phyloP scores from a whole-genome alignment of 176 grass and related monocot species.

The Elymus sibiricus region DNA sequence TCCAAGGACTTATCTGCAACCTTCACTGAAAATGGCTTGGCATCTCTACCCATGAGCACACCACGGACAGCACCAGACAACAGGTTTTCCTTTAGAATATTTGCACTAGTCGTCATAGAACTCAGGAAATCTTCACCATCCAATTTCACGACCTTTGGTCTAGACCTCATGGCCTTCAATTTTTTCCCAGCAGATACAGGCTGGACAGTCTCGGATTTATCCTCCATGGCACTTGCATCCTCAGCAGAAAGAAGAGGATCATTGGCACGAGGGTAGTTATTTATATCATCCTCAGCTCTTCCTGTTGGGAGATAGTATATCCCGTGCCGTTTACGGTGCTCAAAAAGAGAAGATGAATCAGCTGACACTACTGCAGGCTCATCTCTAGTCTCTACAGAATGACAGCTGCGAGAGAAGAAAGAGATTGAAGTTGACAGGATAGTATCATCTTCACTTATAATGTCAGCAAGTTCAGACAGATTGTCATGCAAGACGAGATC shows the following conservation, averaged over 20 bases:
- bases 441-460: constrained; percentile 51
- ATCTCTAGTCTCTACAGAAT: constrained; percentile 26
- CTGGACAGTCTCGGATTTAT: constrained; percentile 29
- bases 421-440: constrained; percentile 33
- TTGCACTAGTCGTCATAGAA: constrained; percentile 30
- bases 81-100: constrained; percentile 35
- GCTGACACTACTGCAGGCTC: constrained; percentile 35
- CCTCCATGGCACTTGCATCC: constrained; percentile 30
- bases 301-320: constrained; percentile 77
- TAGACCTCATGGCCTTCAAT: constrained; percentile 47
- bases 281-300: constrained; percentile 48
- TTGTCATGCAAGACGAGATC: constrained; percentile 56
- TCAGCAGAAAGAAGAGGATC: constrained; percentile 49
- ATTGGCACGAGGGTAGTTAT: constrained; percentile 68
- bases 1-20: constrained; percentile 15
- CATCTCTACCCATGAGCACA: constrained; percentile 58
- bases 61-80: constrained; percentile 52
- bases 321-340: constrained; percentile 83
- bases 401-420: constrained; percentile 35
- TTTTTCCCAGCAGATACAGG: constrained; percentile 41
- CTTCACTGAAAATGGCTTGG: constrained; percentile 36
- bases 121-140: constrained; percentile 67
- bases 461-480: constrained; percentile 45
- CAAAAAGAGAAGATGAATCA: constrained; percentile 52
- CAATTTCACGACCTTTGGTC: constrained; percentile 86